Evolutionary conservation across 306 rosid species (phyloP).

Genomic region (Prunus salicina): DNA sequence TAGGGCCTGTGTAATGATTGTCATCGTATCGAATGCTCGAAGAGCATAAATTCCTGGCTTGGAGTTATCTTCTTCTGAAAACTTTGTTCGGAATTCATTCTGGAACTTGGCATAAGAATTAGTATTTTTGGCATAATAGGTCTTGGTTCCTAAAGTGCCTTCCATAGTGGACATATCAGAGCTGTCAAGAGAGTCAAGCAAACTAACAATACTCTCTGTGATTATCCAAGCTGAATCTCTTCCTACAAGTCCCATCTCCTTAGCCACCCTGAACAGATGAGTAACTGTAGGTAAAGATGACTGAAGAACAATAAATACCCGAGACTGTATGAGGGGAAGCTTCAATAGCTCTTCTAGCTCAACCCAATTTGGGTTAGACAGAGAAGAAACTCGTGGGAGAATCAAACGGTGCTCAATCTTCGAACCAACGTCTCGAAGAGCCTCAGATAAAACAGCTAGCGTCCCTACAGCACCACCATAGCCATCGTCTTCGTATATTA

Average conservation of each 20-base stretch:
- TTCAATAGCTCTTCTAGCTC: constrained; percentile 46
- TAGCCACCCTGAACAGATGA: constrained; percentile 55
- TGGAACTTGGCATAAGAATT: constrained; percentile 36
- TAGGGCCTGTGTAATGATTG: constrained; percentile 40
- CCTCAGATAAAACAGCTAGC: constrained; percentile 47
- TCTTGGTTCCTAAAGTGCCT: constrained; percentile 70
- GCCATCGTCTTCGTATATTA: constrained; percentile 25
- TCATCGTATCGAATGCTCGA: constrained; percentile 60
- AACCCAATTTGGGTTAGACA: constrained; percentile 45
- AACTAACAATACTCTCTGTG: constrained; percentile 51
- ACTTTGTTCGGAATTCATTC: constrained; percentile 22
- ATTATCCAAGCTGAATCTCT: constrained; percentile 60
- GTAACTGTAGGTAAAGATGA: constrained; percentile 49
- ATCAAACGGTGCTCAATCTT: constrained; percentile 50
- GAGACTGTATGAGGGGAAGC: constrained; percentile 36
- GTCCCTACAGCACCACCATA: constrained; percentile 41
- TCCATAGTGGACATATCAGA: constrained; percentile 47
- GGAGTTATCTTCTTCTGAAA: constrained; percentile 43
- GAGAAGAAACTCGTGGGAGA: constrained; percentile 46
- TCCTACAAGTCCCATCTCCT: constrained; percentile 40
- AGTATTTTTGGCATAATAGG: constrained; percentile 32
- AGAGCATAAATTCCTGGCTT: constrained; percentile 56
- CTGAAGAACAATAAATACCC: constrained; percentile 55
- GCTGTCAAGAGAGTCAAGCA: constrained; percentile 39
- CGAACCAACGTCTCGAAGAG: constrained; percentile 41